A percentile compares a stretch with the other conserved stretches of the same genome.
phyloP scores from a whole-genome alignment of 108 stramenopile species.

The Cylindrotheca fusiformis region DNA sequence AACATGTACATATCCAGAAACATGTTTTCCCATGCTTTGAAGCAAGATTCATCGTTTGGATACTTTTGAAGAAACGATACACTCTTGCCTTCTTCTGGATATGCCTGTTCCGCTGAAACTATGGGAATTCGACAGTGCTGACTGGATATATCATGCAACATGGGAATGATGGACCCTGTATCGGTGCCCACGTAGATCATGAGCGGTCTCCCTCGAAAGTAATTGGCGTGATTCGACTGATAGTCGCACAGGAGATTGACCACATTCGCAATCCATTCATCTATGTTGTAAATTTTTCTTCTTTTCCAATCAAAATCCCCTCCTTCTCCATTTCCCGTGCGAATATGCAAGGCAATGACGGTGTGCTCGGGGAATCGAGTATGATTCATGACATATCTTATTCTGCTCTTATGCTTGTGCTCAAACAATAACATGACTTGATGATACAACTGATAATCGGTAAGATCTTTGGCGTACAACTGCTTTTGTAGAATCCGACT shows the following conservation, averaged over 20 bases:
- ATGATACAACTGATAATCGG: not conserved
- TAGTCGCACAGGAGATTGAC: not conserved
- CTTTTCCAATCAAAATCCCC: conserved; percentile 33
- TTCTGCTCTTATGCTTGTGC: not conserved
- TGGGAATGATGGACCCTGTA: not conserved
- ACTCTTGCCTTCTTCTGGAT: not conserved
- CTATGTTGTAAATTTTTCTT: conserved; percentile 18
- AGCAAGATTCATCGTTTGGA: not conserved
- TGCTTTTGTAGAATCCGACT: not conserved
- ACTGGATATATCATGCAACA: not conserved
- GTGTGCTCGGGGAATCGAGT: conserved; percentile 14
- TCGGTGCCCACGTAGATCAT: not conserved
- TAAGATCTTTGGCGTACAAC: not conserved
- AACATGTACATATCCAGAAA: not conserved
- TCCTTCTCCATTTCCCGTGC: conserved; percentile 58
- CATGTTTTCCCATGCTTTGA: not conserved
- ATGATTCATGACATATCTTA: not conserved
- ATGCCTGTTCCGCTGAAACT: not conserved
- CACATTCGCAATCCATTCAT: conserved; percentile 16
- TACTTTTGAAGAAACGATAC: not conserved
- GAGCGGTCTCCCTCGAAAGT: not conserved
- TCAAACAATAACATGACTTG: not conserved
- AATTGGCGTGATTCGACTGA: not conserved
- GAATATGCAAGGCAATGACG: conserved; percentile 58
- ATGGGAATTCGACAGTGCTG: not conserved